Evolutionary conservation across 345 rosid genomes (phyloP).

Genomic region (Atalantia buxifolia): DNA sequence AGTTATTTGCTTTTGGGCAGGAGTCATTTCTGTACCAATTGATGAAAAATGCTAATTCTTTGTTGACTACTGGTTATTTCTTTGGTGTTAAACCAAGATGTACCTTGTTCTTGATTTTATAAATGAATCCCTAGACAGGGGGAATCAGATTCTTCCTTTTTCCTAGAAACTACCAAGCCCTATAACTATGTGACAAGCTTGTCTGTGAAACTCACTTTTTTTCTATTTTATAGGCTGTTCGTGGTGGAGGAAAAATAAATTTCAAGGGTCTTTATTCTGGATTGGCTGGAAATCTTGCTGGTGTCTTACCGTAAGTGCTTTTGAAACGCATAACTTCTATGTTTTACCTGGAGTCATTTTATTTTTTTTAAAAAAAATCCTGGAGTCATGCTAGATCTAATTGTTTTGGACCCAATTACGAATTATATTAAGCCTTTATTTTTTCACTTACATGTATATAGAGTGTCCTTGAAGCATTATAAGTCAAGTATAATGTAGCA

Average conservation of each 20-base stretch:
- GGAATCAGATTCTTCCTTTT: not conserved
- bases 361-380: no score
- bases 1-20: not conserved
- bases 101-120: not conserved
- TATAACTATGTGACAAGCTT: not conserved
- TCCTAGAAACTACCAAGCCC: not conserved
- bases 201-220: not conserved
- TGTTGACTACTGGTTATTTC: not conserved
- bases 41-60: not conserved
- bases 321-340: not conserved
- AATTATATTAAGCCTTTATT: not conserved
- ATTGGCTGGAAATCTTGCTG: constrained; percentile 85
- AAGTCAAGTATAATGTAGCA: not conserved
- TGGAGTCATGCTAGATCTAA: not conserved
- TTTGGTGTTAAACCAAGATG: not conserved
- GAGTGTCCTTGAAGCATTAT: not conserved
- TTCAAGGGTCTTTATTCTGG: constrained; percentile 95
- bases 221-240: constrained; percentile 56
- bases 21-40: not conserved
- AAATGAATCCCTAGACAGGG: not conserved
- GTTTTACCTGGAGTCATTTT: not conserved
- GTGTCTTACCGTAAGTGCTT: constrained; percentile 86
- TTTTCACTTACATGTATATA: not conserved
- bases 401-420: not conserved
- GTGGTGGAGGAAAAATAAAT: constrained; percentile 77